phyloP scores from a whole-genome alignment of 1,284 basidiomycete genomes.

The Neonothopanus nambi region DNA sequence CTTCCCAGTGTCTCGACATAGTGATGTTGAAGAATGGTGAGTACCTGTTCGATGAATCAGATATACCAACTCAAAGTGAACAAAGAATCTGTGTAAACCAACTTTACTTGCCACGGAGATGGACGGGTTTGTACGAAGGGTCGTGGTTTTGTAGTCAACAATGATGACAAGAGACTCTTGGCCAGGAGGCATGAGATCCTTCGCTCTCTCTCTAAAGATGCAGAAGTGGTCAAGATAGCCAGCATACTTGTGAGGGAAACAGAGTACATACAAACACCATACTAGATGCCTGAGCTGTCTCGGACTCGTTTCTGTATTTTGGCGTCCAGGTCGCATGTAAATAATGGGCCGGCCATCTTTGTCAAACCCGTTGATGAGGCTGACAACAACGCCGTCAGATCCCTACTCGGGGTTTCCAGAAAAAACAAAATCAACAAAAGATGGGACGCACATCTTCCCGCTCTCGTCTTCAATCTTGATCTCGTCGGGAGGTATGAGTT shows the following conservation, averaged over 20 bases:
- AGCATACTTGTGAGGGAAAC: not conserved
- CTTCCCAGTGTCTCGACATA: slow-evolving; percentile 89
- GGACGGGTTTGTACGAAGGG: slow-evolving; percentile 79
- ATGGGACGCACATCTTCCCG: slow-evolving; percentile 77
- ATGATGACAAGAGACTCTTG: slow-evolving; percentile 84
- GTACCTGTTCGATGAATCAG: slow-evolving; percentile 44
- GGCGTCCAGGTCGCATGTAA: slow-evolving; percentile 81
- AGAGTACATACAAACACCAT: slow-evolving; percentile 72
- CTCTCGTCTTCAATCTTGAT: slow-evolving; percentile 77
- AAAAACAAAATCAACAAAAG: slow-evolving; percentile 5
- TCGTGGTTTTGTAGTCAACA: slow-evolving; percentile 83
- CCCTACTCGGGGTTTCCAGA: not conserved
- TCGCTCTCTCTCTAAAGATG: slow-evolving; percentile 73
- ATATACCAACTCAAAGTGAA: not conserved
- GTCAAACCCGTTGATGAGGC: slow-evolving; percentile 82
- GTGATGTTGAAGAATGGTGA: slow-evolving; percentile 87
- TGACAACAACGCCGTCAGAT: slow-evolving; percentile 30
- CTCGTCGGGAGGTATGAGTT: slow-evolving; percentile 78
- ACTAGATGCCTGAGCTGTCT: slow-evolving; percentile 82
- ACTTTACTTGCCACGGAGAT: slow-evolving; percentile 77
- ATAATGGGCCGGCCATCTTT: slow-evolving; percentile 79
- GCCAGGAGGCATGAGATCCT: slow-evolving; percentile 81
- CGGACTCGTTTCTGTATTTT: slow-evolving; percentile 77
- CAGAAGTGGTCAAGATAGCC: slow-evolving; percentile 14
- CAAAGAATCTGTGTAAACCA: slow-evolving; percentile 4